Evolutionary conservation across 1,284 basidiomycete species (phyloP).

Genomic region (Pseudozyma sp.): DNA sequence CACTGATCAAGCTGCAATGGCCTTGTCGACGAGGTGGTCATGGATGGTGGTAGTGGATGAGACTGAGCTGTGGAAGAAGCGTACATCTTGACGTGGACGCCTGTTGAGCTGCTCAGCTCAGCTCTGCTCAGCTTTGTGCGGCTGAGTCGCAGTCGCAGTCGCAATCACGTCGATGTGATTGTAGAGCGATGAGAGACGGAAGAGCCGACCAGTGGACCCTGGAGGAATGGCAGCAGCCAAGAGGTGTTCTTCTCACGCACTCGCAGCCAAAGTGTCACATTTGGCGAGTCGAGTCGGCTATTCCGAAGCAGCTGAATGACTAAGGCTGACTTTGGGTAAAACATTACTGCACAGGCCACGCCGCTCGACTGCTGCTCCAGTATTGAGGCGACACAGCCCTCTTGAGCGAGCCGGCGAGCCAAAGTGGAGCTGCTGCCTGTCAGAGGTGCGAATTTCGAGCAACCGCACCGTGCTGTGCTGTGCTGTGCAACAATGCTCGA

Average conservation of each 20-base stretch:
- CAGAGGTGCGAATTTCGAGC: constrained; percentile 2
- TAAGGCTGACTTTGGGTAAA: constrained; percentile 12
- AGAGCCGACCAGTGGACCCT: constrained; percentile 21
- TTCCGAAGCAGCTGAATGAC: constrained; percentile 5
- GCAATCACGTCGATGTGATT: constrained; percentile 1
- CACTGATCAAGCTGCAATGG: constrained; percentile 57
- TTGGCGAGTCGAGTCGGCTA: constrained; percentile 2
- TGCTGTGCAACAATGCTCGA: background rate
- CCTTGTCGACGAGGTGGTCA: constrained; percentile 22
- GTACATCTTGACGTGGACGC: constrained; percentile 7
- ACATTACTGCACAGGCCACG: constrained; percentile 27
- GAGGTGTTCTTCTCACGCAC: constrained; percentile 10
- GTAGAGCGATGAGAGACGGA: background rate
- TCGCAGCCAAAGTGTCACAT: background rate
- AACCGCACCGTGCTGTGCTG: constrained; percentile 1
- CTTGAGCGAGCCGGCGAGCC: background rate
- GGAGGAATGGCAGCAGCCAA: constrained; percentile 2
- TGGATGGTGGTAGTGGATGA: constrained; percentile 13
- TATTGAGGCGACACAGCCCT: constrained; percentile 4
- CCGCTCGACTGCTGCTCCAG: background rate
- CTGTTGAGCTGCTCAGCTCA: background rate
- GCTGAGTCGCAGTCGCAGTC: constrained; percentile 10
- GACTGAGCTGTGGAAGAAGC: constrained; percentile 17
- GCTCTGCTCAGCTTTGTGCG: background rate
- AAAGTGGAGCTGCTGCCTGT: constrained; percentile 24